Conservation (phyloP, 768 basidiomycete genomes). For the Hericium coralloides region DNA sequence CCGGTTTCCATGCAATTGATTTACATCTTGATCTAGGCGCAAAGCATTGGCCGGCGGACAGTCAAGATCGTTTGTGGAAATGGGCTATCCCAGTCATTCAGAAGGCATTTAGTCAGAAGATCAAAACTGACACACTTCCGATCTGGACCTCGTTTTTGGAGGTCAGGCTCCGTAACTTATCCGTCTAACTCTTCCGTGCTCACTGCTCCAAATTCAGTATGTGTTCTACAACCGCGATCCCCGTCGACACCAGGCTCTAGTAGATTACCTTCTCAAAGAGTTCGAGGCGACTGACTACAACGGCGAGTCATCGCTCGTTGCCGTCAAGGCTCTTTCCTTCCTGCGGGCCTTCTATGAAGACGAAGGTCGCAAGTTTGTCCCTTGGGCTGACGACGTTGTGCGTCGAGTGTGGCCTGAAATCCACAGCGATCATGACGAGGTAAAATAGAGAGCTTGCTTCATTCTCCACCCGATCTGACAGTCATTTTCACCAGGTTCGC, state of each 20-base stretch:
- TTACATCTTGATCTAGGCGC: conserved; percentile 38
- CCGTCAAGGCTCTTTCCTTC: conserved; percentile 57
- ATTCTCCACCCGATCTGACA: conserved; percentile 2
- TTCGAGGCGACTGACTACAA: conserved; percentile 68
- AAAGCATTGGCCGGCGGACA: conserved; percentile 78
- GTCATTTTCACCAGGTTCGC: conserved; percentile 41
- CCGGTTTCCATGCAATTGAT: not conserved
- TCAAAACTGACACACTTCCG: conserved; percentile 74
- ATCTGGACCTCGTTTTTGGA: conserved; percentile 78
- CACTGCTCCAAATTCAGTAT: conserved; percentile 36
- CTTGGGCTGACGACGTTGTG: conserved; percentile 67
- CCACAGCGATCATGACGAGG: conserved; percentile 72
- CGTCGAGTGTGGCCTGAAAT: conserved; percentile 65
- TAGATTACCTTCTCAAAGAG: conserved; percentile 60
- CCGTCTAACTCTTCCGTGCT: not conserved
- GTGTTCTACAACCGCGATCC: conserved; percentile 76
- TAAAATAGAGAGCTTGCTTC: conserved; percentile 20
- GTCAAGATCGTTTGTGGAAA: conserved; percentile 62
- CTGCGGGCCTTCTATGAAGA: conserved; percentile 66
- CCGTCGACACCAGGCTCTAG: conserved; percentile 68
- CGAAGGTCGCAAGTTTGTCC: conserved; percentile 69
- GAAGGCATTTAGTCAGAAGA: conserved; percentile 55
- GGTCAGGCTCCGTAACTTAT: conserved; percentile 27
- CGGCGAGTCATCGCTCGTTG: conserved; percentile 76
- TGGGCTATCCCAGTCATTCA: conserved; percentile 71